Base-by-base conservation (phyloP, 1,284 basidiomycete species). In the Coniferiporia sulphurascens region DNA sequence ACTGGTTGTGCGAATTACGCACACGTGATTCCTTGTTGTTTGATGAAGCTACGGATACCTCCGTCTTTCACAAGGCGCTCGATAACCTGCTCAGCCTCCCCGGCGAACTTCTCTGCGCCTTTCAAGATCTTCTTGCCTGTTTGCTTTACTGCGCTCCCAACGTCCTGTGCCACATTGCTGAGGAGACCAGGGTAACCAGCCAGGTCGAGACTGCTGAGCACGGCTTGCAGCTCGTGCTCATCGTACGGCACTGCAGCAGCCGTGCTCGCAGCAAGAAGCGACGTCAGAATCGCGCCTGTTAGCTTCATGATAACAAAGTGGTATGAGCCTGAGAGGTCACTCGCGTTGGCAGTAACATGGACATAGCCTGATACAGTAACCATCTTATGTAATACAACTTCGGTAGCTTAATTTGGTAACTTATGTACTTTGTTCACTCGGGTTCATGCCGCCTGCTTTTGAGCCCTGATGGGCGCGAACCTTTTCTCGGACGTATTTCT, bases 21-120 rank as follows among this genome's bases (percentile, higher is more conserved):
- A 90, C 86, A 88, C 44, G 79, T 71, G 34, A 87, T 63, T 34
- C 77, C 81, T 60, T 87, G 75, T 72, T 87, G 80, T 68, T 83
- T 83, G 66, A 87, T 78, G 71, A 81, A 89, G 60, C 87, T 75
- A 66, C 78, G 82, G 12, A 59, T 9, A 10, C 44, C 22, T 19
- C 85, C 87, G 50, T 82, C 71, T 60, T 82, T 76, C 48, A 74
- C 67, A 79, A 85, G 84, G 58, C 74, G 66, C 61, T 74, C 70
- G 7, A 74, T 64, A 43, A 69, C 71, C 59, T 73, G 58, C 34
- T 65, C 60, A 34, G 63, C 66, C 44, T 65, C 50, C 15, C 34
- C 46, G 19, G 55, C 50, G 48, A 61, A 21, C 43, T 57, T 56
- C 50, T 57, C 57, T 21, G 55, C 55, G 21, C 43, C 52, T 12